Evolutionary conservation across 2,329 filamentous ascomycete species (phyloP), one percentile per base, ranked within the genome.

Genomic region (Penicillium sp.): DNA sequence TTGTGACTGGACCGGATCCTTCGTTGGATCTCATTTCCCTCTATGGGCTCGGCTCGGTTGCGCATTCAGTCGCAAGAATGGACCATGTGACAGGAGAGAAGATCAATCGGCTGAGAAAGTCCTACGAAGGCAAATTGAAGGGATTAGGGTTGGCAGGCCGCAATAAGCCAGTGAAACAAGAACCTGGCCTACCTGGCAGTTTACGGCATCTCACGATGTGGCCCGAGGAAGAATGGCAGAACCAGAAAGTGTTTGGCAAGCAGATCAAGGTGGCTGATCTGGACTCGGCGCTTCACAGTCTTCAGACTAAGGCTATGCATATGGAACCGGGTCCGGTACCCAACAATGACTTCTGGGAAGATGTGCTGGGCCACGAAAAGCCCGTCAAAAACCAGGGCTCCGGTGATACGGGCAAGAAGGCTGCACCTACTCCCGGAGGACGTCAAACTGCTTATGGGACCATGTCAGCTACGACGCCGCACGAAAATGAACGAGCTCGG

Each of bases 61-160:
- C 84, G 57, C 77, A 78, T 61, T 83, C 79, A 51, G 84, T 87
- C 59, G 83, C 81, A 56, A 77, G 85, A 51, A 79, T 75, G 48
- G 83, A 88, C 68, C 82, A 83, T 15, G 70, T 77, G 20, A 86
- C 83, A n/a, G 84, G 84, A 57, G 84, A 86, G 67, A 88, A 88
- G 73, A 80, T 80, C 58, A 86, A 87, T 71, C 82, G 83, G 67
- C 75, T 88, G 41, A 77, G 85, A 56, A 81, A 81, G 60, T 80
- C 78, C 4, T 81, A 81, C 58, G 79, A 81, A 65, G 78, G 78
- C 41, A 79, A 81, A 61, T 67, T 80, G 63, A 80, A 81, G 63
- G 73, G 69, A 2, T 64, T 81, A 43, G 73, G 73, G 9, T 65
- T 81, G 33, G 71, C 78, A 26, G 79, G 79, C 22, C 75, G 76